phyloP scores from a whole-genome alignment of 164 flowering plant genomes.

The Tetrastigma voinierianum region DNA sequence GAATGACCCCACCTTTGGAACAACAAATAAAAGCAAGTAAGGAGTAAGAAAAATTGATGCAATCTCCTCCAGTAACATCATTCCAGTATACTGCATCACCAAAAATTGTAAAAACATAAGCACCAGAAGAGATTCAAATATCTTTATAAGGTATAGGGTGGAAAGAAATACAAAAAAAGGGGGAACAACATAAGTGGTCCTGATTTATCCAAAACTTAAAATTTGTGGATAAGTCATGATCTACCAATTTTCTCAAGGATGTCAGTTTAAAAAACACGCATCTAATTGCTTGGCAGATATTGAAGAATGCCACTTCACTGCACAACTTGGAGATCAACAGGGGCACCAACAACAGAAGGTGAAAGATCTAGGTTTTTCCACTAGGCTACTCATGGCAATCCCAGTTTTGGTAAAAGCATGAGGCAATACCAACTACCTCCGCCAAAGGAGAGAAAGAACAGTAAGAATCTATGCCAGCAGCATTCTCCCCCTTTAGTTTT shows the following conservation, averaged over 20 bases:
- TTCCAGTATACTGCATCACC: conserved; percentile 81
- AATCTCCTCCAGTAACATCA: conserved; percentile 97
- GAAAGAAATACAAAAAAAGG: background rate
- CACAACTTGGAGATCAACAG: background rate
- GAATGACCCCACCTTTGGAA: conserved; percentile 75
- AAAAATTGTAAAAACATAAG: conserved; percentile 6
- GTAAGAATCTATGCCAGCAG: too few relatives aligned
- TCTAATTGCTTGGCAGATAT: too few relatives aligned
- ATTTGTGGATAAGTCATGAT: too few relatives aligned
- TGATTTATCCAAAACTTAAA: background rate
- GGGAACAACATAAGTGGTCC: conserved; percentile 21
- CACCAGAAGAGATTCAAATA: background rate
- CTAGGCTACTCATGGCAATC: background rate
- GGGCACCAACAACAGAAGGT: background rate
- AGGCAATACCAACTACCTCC: too few relatives aligned
- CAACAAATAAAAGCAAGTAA: conserved; percentile 71
- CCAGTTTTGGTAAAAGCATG: background rate
- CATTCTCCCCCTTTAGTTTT: too few relatives aligned
- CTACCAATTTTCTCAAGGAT: too few relatives aligned
- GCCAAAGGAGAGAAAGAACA: too few relatives aligned
- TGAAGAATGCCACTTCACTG: background rate
- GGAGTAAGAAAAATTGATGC: conserved; percentile 95
- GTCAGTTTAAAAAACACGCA: too few relatives aligned
- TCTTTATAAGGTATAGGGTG: background rate
- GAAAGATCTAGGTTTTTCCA: background rate